These are phyloP conservation scores for Bryum argenteum DNA, from an alignment of 225 moss, liverwort and hornwort species.

Conservation along the genomic window DNA sequence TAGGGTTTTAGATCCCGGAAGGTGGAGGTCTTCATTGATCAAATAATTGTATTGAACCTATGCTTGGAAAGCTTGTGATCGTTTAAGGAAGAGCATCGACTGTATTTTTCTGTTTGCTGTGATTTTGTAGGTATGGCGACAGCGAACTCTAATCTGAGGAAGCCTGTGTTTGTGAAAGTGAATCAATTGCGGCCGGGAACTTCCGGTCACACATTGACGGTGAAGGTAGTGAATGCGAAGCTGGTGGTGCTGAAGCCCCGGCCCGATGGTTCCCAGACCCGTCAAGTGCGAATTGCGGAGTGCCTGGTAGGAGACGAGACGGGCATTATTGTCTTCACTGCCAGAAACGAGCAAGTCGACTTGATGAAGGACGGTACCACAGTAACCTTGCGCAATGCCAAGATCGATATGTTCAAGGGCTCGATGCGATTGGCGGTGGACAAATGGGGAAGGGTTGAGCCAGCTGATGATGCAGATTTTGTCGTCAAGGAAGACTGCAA, in stretches of 20 bases:
- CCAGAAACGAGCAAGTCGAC: conserved; percentile 97
- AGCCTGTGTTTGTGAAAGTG: conserved; percentile 92
- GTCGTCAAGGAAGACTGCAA: conserved; percentile 98
- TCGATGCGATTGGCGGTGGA: conserved; percentile 99
- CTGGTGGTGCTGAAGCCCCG: conserved; percentile 95
- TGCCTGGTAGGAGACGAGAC: conserved; percentile 97
- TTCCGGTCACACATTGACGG: conserved; percentile 86
- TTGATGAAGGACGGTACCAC: conserved; percentile 94
- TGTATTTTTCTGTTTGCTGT: background rate
- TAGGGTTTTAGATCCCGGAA: conserved; percentile 33
- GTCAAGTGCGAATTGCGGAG: conserved; percentile 98
- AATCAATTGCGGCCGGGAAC: conserved; percentile 98
- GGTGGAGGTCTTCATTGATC: background rate
- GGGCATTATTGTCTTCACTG: conserved; percentile 95
- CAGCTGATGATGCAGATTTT: conserved; percentile 74
- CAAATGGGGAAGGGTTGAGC: conserved; percentile 98
- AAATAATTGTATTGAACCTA: background rate
- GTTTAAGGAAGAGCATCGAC: background rate
- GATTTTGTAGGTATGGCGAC: conserved; percentile 63
- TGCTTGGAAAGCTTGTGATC: background rate
- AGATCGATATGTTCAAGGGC: conserved; percentile 99
- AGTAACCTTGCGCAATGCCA: conserved; percentile 89
- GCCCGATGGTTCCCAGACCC: conserved; percentile 95
- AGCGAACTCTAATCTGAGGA: conserved; percentile 72
- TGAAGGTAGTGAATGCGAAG: conserved; percentile 96